A percentile compares a stretch with the other conserved stretches of the same genome.
Conservation (phyloP, 2,329 filamentous ascomycete species). For the Trichoderma atroviride region DNA sequence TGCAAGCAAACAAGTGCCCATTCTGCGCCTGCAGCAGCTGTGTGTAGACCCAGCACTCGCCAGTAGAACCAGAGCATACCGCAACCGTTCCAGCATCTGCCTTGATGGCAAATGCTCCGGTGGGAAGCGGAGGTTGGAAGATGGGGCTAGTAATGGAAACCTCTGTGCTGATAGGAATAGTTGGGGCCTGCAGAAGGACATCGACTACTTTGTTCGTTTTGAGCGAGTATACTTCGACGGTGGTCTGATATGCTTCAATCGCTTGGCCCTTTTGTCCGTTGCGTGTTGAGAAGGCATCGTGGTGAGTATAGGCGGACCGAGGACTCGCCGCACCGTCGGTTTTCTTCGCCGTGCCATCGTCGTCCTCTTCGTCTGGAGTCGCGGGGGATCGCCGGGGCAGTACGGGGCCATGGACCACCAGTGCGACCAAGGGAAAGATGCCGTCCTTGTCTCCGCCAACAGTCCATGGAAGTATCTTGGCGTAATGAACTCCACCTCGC, state of each 20-base stretch:
- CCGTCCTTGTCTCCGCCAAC: conserved; percentile 55
- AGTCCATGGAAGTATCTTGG: conserved; percentile 78
- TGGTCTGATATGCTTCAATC: conserved; percentile 76
- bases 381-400: conserved; percentile 47
- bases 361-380: conserved; percentile 39
- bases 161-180: conserved; percentile 58
- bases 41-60: conserved; percentile 81
- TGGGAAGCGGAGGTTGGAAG: conserved; percentile 69
- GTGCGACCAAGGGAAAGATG: conserved; percentile 72
- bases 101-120: conserved; percentile 73
- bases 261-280: conserved; percentile 39
- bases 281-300: conserved; percentile 42
- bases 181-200: conserved; percentile 72
- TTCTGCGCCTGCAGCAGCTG: conserved; percentile 51
- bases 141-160: conserved; percentile 62
- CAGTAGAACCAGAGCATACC: conserved; percentile 78
- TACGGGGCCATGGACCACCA: conserved; percentile 78
- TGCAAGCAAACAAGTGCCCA: conserved; percentile 59
- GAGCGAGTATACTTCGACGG: conserved; percentile 86
- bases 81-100: conserved; percentile 72
- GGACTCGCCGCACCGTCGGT: conserved; percentile 49
- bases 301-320: conserved; percentile 44
- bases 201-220: conserved; percentile 71
- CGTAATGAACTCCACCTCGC: conserved; percentile 76
- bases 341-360: conserved; percentile 43